Base-by-base conservation (phyloP, 2,329 filamentous ascomycete genomes). In the Sclerotinia subarctica region DNA sequence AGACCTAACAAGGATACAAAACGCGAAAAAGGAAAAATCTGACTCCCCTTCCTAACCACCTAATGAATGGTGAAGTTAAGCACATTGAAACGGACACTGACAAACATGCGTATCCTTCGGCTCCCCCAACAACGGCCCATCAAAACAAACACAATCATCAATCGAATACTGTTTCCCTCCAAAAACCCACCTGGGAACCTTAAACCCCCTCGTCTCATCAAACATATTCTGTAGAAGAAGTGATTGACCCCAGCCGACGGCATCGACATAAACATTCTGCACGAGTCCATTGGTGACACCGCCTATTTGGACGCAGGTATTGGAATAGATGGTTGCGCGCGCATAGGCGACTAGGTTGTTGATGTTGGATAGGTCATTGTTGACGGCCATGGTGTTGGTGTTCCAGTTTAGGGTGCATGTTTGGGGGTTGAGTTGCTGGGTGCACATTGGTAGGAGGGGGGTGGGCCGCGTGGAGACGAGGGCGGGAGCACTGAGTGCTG, bases 381-480 rank as follows among this genome's bases (percentile, higher is more conserved):
- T 67, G 57, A 53, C 57, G 35, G 54, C 44, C 44, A 66, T 66
- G 42, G 65, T 67, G 35, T 67, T 67, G 47, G 57, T 63, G 29
- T 62, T 53, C 65, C 57, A 62, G 19, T 44, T 47, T 13, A 67
- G 49, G 15, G 46, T 32, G 17, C 65, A 63, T 26, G 21, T 60
- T 11, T 59, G 42, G 19, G 64, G 53, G 29, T 60, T 21, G 13
- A 46, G 38, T 42, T 66, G 54, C 21, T 54, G 17, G 24, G 32
- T 59, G 32, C 64, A 49, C 32, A 64, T 62, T 1, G 59, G 46
- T 7, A 19, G 19, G 19, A 66, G 32, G 13, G 21, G 17, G 35
- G 21, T 63, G n/a, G 57, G 35, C 1, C 42, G n/a, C 13, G 32
- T 46, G 26, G 56, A 32, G 13, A 62, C 17, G 8, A 46, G 1